These are phyloP conservation scores for Wickerhamiella azyma DNA, from an alignment of 805 yeast species.

Conservation along the genomic window DNA sequence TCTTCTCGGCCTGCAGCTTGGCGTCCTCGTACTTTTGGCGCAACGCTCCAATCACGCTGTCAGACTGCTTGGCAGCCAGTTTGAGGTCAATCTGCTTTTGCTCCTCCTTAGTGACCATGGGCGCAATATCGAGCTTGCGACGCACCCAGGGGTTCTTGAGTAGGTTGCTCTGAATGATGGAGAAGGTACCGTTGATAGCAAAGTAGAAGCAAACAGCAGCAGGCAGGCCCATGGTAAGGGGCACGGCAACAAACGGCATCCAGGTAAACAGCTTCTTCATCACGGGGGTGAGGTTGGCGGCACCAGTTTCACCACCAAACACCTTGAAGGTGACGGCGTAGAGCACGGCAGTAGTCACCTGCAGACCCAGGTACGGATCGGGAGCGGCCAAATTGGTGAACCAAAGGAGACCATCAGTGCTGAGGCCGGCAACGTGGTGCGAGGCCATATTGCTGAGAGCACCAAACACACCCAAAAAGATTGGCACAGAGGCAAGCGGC, in stretches of 20 bases:
- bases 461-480: conserved; percentile 80
- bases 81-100: conserved; percentile 22
- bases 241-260: conserved; percentile 69
- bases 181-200: conserved; percentile 62
- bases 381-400: conserved; percentile 65
- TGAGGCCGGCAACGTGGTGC: conserved; percentile 72
- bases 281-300: conserved; percentile 47
- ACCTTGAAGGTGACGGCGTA: conserved; percentile 61
- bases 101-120: conserved; percentile 41
- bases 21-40: conserved; percentile 22
- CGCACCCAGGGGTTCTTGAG: conserved; percentile 51
- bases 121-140: conserved; percentile 41
- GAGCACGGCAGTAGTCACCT: conserved; percentile 62
- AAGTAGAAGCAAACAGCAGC: conserved; percentile 79
- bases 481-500: conserved; percentile 62
- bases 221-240: conserved; percentile 78
- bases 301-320: conserved; percentile 83
- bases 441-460: conserved; percentile 75
- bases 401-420: conserved; percentile 70
- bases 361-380: conserved; percentile 87
- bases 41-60: conserved; percentile 18
- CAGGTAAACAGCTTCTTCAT: conserved; percentile 56
- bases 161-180: conserved; percentile 56
- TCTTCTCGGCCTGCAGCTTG: conserved; percentile 25
- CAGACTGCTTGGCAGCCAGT: conserved; percentile 19